A percentile compares a stretch with the other conserved stretches of the same genome.
Evolutionary conservation across 2,329 filamentous ascomycete genomes (phyloP).

Genomic region (Fusarium sp.): DNA sequence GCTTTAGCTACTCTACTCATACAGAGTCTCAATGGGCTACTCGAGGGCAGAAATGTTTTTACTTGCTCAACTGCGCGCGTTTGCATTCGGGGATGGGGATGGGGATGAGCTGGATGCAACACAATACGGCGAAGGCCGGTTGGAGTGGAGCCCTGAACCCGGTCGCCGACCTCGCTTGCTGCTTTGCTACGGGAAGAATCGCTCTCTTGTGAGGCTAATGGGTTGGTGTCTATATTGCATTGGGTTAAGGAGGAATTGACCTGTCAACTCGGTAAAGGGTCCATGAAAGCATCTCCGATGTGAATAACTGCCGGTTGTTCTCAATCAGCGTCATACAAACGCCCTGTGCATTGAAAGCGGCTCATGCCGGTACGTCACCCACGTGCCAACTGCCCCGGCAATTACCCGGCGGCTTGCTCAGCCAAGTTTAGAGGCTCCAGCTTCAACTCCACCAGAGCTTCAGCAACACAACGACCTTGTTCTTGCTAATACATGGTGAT

Average conservation of each 20-base stretch:
- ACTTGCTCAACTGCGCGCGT: slow-evolving; percentile 13
- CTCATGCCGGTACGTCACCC: slow-evolving; percentile 10
- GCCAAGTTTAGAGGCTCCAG: background rate
- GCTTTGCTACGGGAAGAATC: slow-evolving; percentile 34
- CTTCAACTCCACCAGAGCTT: slow-evolving; percentile 31
- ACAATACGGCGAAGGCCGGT: slow-evolving; percentile 31
- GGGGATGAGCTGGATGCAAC: slow-evolving; percentile 29
- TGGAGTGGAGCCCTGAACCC: slow-evolving; percentile 37
- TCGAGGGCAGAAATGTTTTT: slow-evolving; percentile 7
- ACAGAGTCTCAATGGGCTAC: background rate
- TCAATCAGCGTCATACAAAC: slow-evolving; percentile 1
- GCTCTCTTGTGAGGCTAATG: slow-evolving; percentile 1
- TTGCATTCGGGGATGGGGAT: slow-evolving; percentile 10
- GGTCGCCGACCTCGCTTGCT: slow-evolving; percentile 34
- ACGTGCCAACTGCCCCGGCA: slow-evolving; percentile 22
- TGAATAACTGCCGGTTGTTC: slow-evolving; percentile 7
- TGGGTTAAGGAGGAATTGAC: background rate
- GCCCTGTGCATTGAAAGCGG: background rate
- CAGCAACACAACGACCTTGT: slow-evolving; percentile 16
- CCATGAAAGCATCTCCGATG: background rate
- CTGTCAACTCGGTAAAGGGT: background rate
- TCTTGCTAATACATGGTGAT: background rate
- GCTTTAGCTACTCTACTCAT: background rate
- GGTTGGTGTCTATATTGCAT: background rate
- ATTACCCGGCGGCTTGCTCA: slow-evolving; percentile 26